These are phyloP conservation scores for Deinandra increscens DNA, from an alignment of 129 eudicot genomes.

Conservation along the genomic window DNA sequence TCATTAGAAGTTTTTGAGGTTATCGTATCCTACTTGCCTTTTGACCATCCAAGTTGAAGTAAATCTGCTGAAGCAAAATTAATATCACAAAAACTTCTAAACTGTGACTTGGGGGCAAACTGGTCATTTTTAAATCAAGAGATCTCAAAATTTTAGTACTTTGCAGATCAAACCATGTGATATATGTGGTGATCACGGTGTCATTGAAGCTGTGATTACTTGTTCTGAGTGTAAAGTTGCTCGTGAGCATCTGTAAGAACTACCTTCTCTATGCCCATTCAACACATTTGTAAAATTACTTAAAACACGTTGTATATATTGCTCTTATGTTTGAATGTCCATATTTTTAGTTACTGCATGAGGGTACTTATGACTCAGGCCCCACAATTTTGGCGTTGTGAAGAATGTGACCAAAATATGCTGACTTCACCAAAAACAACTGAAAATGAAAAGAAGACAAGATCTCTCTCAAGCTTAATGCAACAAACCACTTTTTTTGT, in stretches of 20 bases:
- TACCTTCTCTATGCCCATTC: constrained; percentile 21
- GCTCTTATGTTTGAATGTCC: not conserved
- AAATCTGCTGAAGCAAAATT: not conserved
- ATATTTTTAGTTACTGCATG: constrained; percentile 62
- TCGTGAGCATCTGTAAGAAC: constrained; percentile 48
- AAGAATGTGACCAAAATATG: constrained; percentile 38
- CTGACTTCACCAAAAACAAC: constrained; percentile 16
- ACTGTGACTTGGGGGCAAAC: not conserved
- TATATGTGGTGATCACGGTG: constrained; percentile 61
- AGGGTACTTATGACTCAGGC: not conserved
- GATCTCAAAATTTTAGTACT: constrained; percentile 1
- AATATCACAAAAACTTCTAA: not conserved
- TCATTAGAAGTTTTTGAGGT: not conserved
- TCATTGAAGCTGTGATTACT: constrained; percentile 31
- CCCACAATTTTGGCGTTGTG: constrained; percentile 54
- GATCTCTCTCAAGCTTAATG: not conserved
- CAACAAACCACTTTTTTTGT: not conserved
- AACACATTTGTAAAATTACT: not conserved
- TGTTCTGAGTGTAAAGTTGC: constrained; percentile 46
- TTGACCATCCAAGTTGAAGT: constrained; percentile 4
- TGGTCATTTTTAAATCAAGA: not conserved
- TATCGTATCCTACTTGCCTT: not conserved
- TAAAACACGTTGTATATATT: constrained; percentile 15
- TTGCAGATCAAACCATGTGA: constrained; percentile 52
- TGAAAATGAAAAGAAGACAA: not conserved